phyloP scores from a whole-genome alignment of 495 filamentous ascomycete genomes.

The Talaromyces ruber region DNA sequence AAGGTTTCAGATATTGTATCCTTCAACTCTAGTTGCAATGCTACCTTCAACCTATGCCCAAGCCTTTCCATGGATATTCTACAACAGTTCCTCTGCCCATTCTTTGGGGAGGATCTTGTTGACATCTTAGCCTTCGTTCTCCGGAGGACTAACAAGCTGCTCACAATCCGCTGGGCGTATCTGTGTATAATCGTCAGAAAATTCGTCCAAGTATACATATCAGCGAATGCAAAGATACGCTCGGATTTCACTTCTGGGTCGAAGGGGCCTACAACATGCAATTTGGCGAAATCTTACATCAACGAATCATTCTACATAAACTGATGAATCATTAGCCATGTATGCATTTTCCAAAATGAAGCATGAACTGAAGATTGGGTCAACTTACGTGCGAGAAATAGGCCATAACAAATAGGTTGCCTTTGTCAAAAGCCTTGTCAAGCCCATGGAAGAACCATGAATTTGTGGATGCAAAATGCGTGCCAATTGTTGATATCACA shows the following conservation, averaged over 20 bases:
- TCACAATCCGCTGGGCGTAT: slow-evolving; percentile 10
- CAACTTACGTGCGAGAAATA: slow-evolving; percentile 18
- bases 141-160: slow-evolving; percentile 12
- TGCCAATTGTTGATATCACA: slow-evolving; percentile 10
- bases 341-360: too few species aligned
- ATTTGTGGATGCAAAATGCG: slow-evolving; percentile 17
- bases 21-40: slow-evolving; percentile 3
- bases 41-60: slow-evolving; percentile 11
- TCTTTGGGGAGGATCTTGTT: slow-evolving; percentile 9
- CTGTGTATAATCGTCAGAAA: slow-evolving; percentile 13
- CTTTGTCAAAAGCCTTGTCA: slow-evolving; percentile 13
- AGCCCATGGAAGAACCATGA: slow-evolving; percentile 15
- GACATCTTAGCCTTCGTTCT: slow-evolving; percentile 14
- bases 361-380: neutral
- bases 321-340: neutral
- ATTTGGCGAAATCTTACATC: slow-evolving; percentile 40
- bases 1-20: too few species aligned
- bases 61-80: slow-evolving; percentile 9
- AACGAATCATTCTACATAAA: slow-evolving; percentile 22
- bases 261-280: slow-evolving; percentile 40
- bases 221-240: slow-evolving; percentile 37
- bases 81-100: slow-evolving; percentile 13
- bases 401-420: too few species aligned
- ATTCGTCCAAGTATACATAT: slow-evolving; percentile 26
- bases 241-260: slow-evolving; percentile 27